Conservation (phyloP, 345 rosid genomes). For the Aquilaria yunnanensis region DNA sequence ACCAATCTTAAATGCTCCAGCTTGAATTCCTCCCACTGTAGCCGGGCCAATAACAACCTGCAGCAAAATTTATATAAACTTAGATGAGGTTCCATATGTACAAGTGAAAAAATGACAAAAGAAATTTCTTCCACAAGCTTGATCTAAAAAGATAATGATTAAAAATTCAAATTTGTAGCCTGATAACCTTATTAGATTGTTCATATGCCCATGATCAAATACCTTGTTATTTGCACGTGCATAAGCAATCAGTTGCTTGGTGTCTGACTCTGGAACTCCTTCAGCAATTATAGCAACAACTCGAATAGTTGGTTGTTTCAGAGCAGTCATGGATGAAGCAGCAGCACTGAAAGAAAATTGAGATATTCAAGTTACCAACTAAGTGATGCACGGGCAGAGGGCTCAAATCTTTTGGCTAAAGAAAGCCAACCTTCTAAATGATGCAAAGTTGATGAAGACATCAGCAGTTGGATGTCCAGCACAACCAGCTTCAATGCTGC, state of each 20-base stretch:
- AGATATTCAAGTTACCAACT: neutral
- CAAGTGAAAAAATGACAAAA: neutral
- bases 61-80: slow-evolving; percentile 19
- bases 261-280: slow-evolving; percentile 88
- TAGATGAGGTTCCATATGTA: slow-evolving; percentile 1
- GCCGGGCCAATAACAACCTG: slow-evolving; percentile 95
- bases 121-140: neutral
- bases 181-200: slow-evolving; percentile 1
- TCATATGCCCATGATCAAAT: neutral
- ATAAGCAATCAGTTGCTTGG: slow-evolving; percentile 74
- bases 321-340: slow-evolving; percentile 63
- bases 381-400: slow-evolving; percentile 9
- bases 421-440: slow-evolving; percentile 45
- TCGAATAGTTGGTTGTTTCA: slow-evolving; percentile 82
- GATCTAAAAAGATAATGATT: neutral
- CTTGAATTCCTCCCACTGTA: slow-evolving; percentile 87
- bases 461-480: slow-evolving; percentile 63
- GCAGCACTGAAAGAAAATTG: slow-evolving; percentile 43
- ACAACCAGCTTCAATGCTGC: slow-evolving; percentile 59
- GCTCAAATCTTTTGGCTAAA: neutral
- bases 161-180: neutral
- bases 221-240: slow-evolving; percentile 91
- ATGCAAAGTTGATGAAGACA: slow-evolving; percentile 64
- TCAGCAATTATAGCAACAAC: slow-evolving; percentile 83
- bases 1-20: slow-evolving; percentile 92